Evolutionary conservation across 75 land plant species (phyloP), one percentile per base, ranked within the genome.

Genomic region (Sequoia sempervirens): DNA sequence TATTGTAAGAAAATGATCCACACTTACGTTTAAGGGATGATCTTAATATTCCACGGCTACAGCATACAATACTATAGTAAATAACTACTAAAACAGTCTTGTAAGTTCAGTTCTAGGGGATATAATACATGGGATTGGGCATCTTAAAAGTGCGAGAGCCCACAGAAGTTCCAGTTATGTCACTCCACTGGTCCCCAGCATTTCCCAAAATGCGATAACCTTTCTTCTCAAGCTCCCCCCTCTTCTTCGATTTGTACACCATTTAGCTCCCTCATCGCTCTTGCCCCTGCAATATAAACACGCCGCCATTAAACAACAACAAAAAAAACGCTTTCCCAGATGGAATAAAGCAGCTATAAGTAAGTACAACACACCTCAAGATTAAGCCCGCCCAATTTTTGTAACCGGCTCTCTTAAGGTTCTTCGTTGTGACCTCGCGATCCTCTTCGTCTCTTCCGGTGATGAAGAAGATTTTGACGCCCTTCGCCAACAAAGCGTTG

Each of bases 391-490:
- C 36, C 36, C 36, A 34, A 34, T 34, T 34, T 34, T 34, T 34
- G 36, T 83, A 95, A 36, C 96, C 96, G 3, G 90, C 53, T 50
- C 53, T 50, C 53, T 11, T 50, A 12, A 50, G 53, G 11, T 50
- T 50, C 53, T 50, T 50, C 92, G 72, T 43, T 5, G 97, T 93
- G 81, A 61, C 69, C 81, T 90, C 89, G n/a, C 97, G 91, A 20
- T 89, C 89, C 45, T 12, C 26, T 72, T 95, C 97, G 61, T 36
- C 41, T 58, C 97, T 87, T 26, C 94, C 97, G 8, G 97, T 95
- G 80, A 95, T 38, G 80, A 95, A 85, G 70, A 96, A 75, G 34
- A 97, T 47, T 43, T 56, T 83, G 74, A 93, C 89, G 1, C 94
- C 95, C 47, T 90, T 64, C 2, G 83, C 73, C 54, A 83, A 69